Base-by-base conservation (phyloP, 208 protist genomes). In the Leishmania guyanensis region DNA sequence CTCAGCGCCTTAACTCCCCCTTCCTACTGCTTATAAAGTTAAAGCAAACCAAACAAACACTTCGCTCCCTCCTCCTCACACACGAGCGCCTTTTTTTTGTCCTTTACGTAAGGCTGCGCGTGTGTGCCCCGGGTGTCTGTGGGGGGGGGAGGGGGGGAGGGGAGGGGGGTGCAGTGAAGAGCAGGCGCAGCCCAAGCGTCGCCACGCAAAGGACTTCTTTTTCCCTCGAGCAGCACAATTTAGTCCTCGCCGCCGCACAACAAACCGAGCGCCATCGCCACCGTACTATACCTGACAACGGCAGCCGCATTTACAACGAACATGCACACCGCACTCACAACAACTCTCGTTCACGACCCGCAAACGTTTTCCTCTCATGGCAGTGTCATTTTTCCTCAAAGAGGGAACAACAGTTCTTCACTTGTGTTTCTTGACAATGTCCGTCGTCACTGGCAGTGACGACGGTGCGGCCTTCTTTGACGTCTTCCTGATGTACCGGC, bases 401-500 rank as follows among this genome's bases (percentile, higher is more conserved):
- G 16, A 9, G 16, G 16, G 16, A 1, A 56, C 5, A 3, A 29
- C 22, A 1, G 2, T 17, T 8, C 60, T 3, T 72, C 68, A 72
- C 9, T 50, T 9, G 43, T 51, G 5, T n/a, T 72, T 75, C 48
- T 75, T 60, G 71, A 12, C 22, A 14, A 62, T 22, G 26, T 65
- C 80, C 48, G 46, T 22, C 36, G 26, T 9, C 29, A 39, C 36
- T 20, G 72, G 10, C 16, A 43, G 16, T 6, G 83, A 22, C 26
- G 72, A 69, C 29, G 73, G 62, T 36, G 56, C 73, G n/a, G 72
- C 54, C 69, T 48, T 78, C 69, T 86, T 86, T 12, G 82, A 46
- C 26, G 29, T 26, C 76, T 90, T 90, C 72, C 75, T 85, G 43
- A 92, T 72, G 75, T 93, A 91, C 20, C 85, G 80, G 50, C 90